phyloP scores from a whole-genome alignment of 2,329 filamentous ascomycete genomes.

The Zarea fungicola region DNA sequence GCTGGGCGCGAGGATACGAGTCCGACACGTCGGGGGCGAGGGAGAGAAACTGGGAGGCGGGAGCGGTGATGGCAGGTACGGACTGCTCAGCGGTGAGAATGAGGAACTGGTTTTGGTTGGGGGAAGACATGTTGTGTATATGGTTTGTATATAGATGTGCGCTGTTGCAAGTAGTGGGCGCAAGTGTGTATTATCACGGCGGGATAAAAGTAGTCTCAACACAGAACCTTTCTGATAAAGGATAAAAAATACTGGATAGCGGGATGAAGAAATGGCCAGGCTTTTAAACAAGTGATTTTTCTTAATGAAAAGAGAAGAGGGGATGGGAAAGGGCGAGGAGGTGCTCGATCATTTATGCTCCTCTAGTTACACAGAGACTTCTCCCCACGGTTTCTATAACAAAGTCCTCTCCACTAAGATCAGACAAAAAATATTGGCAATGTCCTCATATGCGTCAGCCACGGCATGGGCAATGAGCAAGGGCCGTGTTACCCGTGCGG shows the following conservation, averaged over 20 bases:
- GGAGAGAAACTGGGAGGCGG: conserved; percentile 41
- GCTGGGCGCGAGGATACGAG: conserved; percentile 46
- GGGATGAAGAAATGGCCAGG: too few relatives aligned
- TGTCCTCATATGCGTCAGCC: conserved; percentile 5
- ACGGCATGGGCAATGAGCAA: conserved; percentile 10
- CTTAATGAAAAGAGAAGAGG: too few relatives aligned
- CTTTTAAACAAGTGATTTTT: too few relatives aligned
- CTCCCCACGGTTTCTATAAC: too few relatives aligned
- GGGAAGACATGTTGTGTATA: conserved; percentile 4
- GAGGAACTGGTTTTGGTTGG: conserved; percentile 10
- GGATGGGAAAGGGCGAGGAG: too few relatives aligned
- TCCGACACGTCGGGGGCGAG: conserved; percentile 54
- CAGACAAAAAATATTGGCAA: not conserved
- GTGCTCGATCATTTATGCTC: too few relatives aligned
- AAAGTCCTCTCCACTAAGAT: not conserved
- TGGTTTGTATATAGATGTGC: not conserved
- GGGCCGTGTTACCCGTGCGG: conserved; percentile 7
- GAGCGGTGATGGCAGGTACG: not conserved
- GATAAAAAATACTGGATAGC: too few relatives aligned
- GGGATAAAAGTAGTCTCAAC: not conserved
- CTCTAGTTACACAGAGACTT: too few relatives aligned
- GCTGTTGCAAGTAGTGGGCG: not conserved
- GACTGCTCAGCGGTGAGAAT: conserved; percentile 1
- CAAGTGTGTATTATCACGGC: too few relatives aligned
- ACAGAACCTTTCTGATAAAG: too few relatives aligned